Evolutionary conservation across 1,284 basidiomycete species (phyloP), one percentile per base, ranked within the genome.

Genomic region (Laetiporus sulphureus): DNA sequence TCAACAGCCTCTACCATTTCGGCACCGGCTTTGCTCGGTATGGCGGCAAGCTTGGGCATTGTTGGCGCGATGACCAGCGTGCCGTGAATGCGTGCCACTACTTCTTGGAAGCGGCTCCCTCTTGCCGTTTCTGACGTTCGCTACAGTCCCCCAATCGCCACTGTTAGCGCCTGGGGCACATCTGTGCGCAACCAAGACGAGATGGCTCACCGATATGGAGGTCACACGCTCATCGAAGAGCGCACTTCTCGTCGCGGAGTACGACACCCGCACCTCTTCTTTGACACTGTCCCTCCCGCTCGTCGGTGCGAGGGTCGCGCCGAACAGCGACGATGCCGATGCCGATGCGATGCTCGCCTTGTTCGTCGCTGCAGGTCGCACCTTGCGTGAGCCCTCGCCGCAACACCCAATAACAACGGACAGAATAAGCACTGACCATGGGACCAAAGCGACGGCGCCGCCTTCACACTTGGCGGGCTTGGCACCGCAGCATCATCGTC

Each of bases 1-100:
- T 22, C 32, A 2, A 34, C 20, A 42, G 18, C 13, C 38, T 47
- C 19, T 19, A 46, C 38, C 13, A 18, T 36, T 12, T 29, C 27
- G 10, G 35, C 11, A 8, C 10, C 12, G 27, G 8, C 18, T 20
- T n/a, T 7, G 6, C 27, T 5, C 12, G 36, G 15, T 13, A 15
- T 15, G 25, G 15, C 34, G 5, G 29, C 15, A 20, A 23, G 30
- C 36, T 62, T 63, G 6, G 74, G 70, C 12, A 72, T 53, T 2
- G 69, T 60, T 10, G 83, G 81, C n/a, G 72, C 69, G 37, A 65
- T 59, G 12, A 62, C 60, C 36, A 73, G 58, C 5, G 62, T 54
- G 36, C 63, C 59, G 42, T 73, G 71, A 25, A 75, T 71, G 18
- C 62, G 59, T 19, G 60, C 49, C 8, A 69, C 57, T 8, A 69